Evolutionary conservation across 2,329 filamentous ascomycete species (phyloP), one percentile per base, ranked within the genome.

Genomic region (Ceratocystis papillata): DNA sequence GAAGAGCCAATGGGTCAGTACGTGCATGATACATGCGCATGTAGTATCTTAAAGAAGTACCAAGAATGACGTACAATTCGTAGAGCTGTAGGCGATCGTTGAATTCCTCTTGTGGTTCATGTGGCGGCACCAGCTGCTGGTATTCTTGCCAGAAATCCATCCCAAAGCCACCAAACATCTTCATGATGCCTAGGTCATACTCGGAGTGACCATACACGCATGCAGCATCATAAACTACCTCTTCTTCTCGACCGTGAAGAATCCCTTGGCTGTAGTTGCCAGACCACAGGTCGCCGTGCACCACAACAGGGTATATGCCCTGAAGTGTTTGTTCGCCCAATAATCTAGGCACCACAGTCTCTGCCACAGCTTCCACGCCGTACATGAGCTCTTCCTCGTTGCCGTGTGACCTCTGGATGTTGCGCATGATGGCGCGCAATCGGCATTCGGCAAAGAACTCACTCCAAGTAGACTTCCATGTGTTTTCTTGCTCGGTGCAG

Each of bases 231-330:
- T 86, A 96, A 0, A 96, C 83, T 0, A 96, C 84, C 69, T 91
- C 87, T 70, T 92, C 88, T 0, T 79, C 76, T 48, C 73, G 72
- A 2, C 74, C 74, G 30, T 72, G 78, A 64, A 96, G 86, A 53
- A 78, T 79, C 0, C 88, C 91, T 2, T 78, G 75, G 10, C 84
- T 83, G 62, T 88, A 84, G 74, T 96, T 96, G 0, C 93, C 93
- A 69, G 85, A 88, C 93, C 93, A 96, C n/a, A 96, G 75, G 76
- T 96, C 92, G 0, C 93, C 93, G 72, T 97, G 93, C 0, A 96
- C 79, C 5, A 96, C 82, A 0, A 94, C 91, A 0, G 92, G 90
- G n/a, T 74, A 78, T 30, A 94, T 80, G 0, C 80, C 81, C 61
- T 83, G 77, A 10, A 95, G 74, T 72, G 86, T 83, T 0, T 77